Base-by-base conservation (phyloP, 768 basidiomycete species). In the Coprinopsis sp. region DNA sequence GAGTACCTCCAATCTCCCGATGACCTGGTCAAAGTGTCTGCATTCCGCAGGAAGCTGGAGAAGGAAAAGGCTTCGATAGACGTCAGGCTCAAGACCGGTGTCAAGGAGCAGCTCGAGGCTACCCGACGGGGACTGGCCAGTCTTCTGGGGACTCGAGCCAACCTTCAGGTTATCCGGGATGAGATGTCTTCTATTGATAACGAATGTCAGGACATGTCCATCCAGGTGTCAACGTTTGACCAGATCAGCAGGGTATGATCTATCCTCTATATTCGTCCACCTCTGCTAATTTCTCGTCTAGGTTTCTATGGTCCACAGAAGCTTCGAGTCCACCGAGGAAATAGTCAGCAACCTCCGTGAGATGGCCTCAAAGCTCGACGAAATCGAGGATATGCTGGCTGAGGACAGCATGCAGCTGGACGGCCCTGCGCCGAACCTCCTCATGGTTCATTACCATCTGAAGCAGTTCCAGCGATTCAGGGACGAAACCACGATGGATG, bases 1-100 rank as follows among this genome's bases (percentile, higher is more conserved):
- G 92, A 95, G 68, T 86, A 91, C 59, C 76, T 96, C 7, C 91
- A 94, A 57, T 88, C 89, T 18, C 93, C 93, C 1, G 92, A 95
- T 58, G 94, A 96, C 67, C 85, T 98, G 46, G 70, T 81, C 54
- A 96, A 96, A 65, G 80, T 97, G 27, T 76, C 80, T 1, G 80
- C 91, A 0, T 91, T 91, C 60, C 80, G 91, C 52, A 95, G 94
- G 72, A 94, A 94, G 59, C 77, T 97, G 34, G 86, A 93, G 65
- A 97, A 97, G 65, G 95, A 98, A 66, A 95, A 96, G 66, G 83
- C 91, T 1, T 90, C 91, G 7, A 88, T 98, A 50, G 91, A 96
- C 59, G 83, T 86, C 3, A 79, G 92, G 58, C 80, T 98, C 37
- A 87, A 92, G 60, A 85, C 78, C 46, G 91, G 92, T 8, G 92